Percentiles rank a stretch among this genome's conserved stretches.
Evolutionary conservation across 2,329 filamentous ascomycete genomes (phyloP).

Genomic region (Trichoderma sp.): DNA sequence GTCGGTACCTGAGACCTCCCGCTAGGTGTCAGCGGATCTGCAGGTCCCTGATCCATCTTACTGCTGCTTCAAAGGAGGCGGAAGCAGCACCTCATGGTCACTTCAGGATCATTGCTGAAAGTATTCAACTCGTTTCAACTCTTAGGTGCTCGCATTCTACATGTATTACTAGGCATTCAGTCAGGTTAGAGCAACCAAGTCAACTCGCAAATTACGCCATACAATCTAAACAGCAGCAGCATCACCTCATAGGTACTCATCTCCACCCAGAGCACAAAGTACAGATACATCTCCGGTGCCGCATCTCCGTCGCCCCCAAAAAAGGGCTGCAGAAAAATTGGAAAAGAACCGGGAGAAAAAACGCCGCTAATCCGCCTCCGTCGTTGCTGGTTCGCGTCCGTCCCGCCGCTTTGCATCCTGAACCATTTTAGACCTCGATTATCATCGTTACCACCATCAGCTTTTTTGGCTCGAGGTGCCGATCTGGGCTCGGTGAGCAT

Average conservation of each 20-base stretch:
- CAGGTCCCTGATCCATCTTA: conserved; percentile 17
- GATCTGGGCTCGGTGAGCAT: conserved; percentile 23
- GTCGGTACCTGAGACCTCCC: neutral
- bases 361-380: conserved; percentile 18
- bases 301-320: too few species aligned
- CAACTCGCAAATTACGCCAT: too few species aligned
- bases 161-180: too few species aligned
- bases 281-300: too few species aligned
- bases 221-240: too few species aligned
- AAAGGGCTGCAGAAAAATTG: neutral
- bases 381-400: conserved; percentile 15
- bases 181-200: too few species aligned
- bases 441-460: neutral
- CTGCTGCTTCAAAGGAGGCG: neutral
- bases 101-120: too few species aligned
- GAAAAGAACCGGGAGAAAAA: neutral
- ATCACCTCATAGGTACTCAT: neutral
- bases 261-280: neutral
- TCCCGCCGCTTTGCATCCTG: conserved; percentile 14
- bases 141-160: too few species aligned
- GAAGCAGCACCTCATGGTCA: too few species aligned
- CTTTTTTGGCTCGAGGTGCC: neutral
- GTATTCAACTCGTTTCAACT: too few species aligned
- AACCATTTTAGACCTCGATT: conserved; percentile 16
- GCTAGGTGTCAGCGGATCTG: neutral